Evolutionary conservation across 768 basidiomycete species (phyloP), one percentile per base, ranked within the genome.

Genomic region (Mycena galericulata): DNA sequence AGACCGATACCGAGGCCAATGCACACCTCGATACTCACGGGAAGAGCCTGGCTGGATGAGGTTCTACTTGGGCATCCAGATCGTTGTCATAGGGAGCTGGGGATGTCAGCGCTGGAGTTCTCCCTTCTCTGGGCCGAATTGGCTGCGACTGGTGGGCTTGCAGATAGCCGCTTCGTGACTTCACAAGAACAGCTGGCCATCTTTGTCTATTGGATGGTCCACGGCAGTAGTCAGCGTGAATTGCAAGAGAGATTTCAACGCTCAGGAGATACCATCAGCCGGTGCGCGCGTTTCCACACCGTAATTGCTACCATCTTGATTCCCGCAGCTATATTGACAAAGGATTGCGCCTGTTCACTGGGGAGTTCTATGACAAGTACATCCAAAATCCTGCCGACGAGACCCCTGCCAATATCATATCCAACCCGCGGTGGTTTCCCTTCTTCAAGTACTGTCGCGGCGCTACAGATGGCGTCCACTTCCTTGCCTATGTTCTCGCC

Each of bases 381-480:
- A 38, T 64, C 55, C 54, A 43, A 15, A 9, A 29, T 47, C 62
- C 63, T n/a, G 1, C 4, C 14, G 32, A 62, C 41, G 32, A 55
- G 29, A 65, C 54, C 12, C 72, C 76, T 0, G 32, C 24, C 4
- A 38, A 75, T 26, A 73, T 78, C 26, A n/a, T 12, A 3, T 32
- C 62, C 29, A 76, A 79, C 60, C 62, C 74, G 20, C 72, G 73
- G 43, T 65, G 77, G 57, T 78, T 45, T 43, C 80, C 74, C 0
- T 78, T 65, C 55, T 78, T 81, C 63, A 40, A 57, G 36, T 62
- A 74, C 55, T 67, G 64, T 30, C 67, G 75, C 27, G 73, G 73
- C 0, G 74, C 75, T 0, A 74, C 76, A 17, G 75, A 80, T 68
- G 75, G 79, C 9, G 69, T 72, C 0, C 76, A 78, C 41, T 36